These are phyloP conservation scores for Parietaria judaica DNA, from an alignment of 306 rosid genomes.

Conservation along the genomic window DNA sequence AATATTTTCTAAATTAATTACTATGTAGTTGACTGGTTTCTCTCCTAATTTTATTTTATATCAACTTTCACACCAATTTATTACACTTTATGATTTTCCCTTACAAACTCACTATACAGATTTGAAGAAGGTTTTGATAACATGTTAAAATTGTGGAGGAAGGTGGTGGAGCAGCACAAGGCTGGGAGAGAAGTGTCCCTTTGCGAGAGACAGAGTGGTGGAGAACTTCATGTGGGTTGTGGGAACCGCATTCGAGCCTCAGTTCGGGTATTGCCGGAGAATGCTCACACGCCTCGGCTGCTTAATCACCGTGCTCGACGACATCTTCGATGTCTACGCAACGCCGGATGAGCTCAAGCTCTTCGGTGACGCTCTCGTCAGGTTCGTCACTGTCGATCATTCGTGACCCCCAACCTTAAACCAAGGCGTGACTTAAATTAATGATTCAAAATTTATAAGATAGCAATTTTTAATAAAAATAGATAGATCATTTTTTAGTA, in stretches of 20 bases:
- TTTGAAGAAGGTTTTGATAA: too few relatives aligned
- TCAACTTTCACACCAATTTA: too few relatives aligned
- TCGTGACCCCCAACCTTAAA: background rate
- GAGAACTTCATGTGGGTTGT: background rate
- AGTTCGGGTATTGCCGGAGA: background rate
- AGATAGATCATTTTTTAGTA: too few relatives aligned
- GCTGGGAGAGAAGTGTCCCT: background rate
- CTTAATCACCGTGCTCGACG: background rate
- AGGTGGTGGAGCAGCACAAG: background rate
- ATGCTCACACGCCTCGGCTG: background rate
- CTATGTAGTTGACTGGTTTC: background rate
- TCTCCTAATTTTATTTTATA: background rate
- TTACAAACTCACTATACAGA: too few relatives aligned
- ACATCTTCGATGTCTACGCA: background rate
- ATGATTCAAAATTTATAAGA: background rate
- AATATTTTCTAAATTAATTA: too few relatives aligned
- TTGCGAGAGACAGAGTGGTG: background rate
- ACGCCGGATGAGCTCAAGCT: conserved; percentile 2
- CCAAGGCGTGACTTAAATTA: background rate
- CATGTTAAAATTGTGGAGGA: background rate
- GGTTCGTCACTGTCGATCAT: background rate
- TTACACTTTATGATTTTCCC: too few relatives aligned
- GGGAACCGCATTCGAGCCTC: conserved; percentile 5
- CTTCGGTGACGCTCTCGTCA: background rate
- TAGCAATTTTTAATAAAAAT: too few relatives aligned